Evolutionary conservation across 371 early-diverging fungal species (phyloP), one percentile per base, ranked within the genome.

Genomic region (Modicella reniformis): DNA sequence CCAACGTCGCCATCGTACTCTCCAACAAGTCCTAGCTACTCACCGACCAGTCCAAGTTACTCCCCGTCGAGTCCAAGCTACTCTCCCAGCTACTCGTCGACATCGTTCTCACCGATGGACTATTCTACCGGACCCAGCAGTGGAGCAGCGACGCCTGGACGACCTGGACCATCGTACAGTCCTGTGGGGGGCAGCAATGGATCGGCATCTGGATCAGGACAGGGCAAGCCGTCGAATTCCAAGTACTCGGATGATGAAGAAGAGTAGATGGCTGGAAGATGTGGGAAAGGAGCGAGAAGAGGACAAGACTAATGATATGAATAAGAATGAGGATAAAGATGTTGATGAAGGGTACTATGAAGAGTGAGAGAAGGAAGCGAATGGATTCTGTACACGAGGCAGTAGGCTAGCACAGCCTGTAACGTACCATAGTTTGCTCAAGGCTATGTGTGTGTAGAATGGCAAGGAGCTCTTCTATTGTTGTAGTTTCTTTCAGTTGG

Each of bases 11-110:
- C 93, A 19, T 82, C 84, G 65, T 92, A 88, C 67, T 75, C 83
- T 0, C 94, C 92, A 0, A 90, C 44, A 17, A 44, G 44, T 44
- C 44, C 44, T 3, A 44, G 44, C 17, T 44, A 44, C 44, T 44
- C 44, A 17, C 44, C 44, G 17, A 44, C 91, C 8, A 80, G 82
- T 32, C 93, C 93, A 17, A 83, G 85, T 70, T 92, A 88, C 67
- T 73, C 84, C 0, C 95, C 95, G 30, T 92, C 93, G 1, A 84
- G 85, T 32, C 96, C 96, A 10, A 84, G 86, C 49, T 92, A 88
- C 65, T 75, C 85, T 0, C 95, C 95, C 1, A 92, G 65, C 56
- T 71, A 65, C 49, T 52, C 62, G 33, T 48, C 61, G 26, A 41
- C 57, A 4, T 65, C 72, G 47, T 72, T 72, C 72, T 72, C 72